Evolutionary conservation across 2,329 filamentous ascomycete genomes (phyloP).

Genomic region (Colletotrichum tofieldiae): DNA sequence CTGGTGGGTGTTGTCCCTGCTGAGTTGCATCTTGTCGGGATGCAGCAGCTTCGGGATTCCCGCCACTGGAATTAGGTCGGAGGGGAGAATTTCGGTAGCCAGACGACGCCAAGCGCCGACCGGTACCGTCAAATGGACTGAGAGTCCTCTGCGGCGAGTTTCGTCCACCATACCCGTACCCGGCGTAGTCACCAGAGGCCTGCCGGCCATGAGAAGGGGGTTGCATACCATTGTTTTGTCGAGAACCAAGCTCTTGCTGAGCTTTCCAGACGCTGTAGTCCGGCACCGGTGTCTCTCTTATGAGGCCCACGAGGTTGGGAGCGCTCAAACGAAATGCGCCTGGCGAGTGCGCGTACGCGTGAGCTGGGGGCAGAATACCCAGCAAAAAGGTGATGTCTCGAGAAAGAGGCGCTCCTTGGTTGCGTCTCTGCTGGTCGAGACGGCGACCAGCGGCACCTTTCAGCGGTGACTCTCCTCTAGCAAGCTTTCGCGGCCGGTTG

Average conservation of each 20-base stretch:
- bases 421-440: constrained; percentile 82
- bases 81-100: constrained; percentile 69
- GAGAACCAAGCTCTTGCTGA: constrained; percentile 48
- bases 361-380: constrained; percentile 81
- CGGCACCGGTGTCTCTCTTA: constrained; percentile 79
- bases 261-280: constrained; percentile 71
- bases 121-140: constrained; percentile 63
- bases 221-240: constrained; percentile 54
- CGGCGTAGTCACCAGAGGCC: constrained; percentile 60
- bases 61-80: constrained; percentile 63
- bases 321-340: constrained; percentile 79
- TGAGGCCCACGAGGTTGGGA: constrained; percentile 79
- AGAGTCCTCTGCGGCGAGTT: constrained; percentile 54
- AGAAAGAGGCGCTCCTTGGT: constrained; percentile 78
- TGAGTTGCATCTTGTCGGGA: constrained; percentile 46
- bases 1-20: constrained; percentile 14
- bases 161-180: constrained; percentile 44
- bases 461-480: constrained; percentile 90
- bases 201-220: constrained; percentile 58
- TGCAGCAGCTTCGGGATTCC: constrained; percentile 57
- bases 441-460: constrained; percentile 92
- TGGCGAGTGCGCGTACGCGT: constrained; percentile 82
- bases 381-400: constrained; percentile 77
- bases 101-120: constrained; percentile 55
- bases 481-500: constrained; percentile 86